Evolutionary conservation across 1,139 yeast species (phyloP), one percentile per base, ranked within the genome.

Genomic region (Scheffersomyces segobiensis): DNA sequence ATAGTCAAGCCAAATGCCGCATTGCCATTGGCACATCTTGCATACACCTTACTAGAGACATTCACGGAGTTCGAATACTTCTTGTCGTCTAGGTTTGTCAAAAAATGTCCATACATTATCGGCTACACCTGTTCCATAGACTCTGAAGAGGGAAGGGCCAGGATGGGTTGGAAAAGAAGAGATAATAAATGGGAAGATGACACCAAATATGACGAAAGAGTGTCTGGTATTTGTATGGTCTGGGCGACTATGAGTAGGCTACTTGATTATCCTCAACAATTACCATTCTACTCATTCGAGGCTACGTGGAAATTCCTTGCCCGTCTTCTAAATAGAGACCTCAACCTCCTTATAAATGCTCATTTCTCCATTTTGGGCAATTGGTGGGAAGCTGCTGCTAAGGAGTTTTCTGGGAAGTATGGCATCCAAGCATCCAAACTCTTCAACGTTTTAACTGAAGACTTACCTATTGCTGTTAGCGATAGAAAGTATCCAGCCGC

Each of bases 331-430:
- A 93, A 95, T 71, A 78, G 83, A 1, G 81, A 85, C 2, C 49
- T 67, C 5, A 72, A 74, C 0, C 69, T 83, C 12, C 69, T 92
- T 17, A 78, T 85, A 0, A 88, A 92, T 63, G 84, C 89, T 0
- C 97, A 93, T 69, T 93, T 82, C 69, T 80, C 87, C 0, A 83
- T 90, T 1, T 82, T 88, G 7, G 87, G 93, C 1, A 85, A 90
- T 51, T 93, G 98, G 97, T 92, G 98, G 97, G 99, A 96, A 63
- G 87, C 93, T 6, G 82, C 89, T 52, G 95, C 91, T 0, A 65
- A 65, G 17, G 78, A 84, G 52, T 85, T 95, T 59, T 59, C 80
- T 8, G 67, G 70, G 14, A 80, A 80, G 0, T 96, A 87, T 71
- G 93, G 93, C 0, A 72, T 65, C 6, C 99, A 95, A 73, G 96